Evolutionary conservation across 345 rosid species (phyloP).

Genomic region (Salix caprea): DNA sequence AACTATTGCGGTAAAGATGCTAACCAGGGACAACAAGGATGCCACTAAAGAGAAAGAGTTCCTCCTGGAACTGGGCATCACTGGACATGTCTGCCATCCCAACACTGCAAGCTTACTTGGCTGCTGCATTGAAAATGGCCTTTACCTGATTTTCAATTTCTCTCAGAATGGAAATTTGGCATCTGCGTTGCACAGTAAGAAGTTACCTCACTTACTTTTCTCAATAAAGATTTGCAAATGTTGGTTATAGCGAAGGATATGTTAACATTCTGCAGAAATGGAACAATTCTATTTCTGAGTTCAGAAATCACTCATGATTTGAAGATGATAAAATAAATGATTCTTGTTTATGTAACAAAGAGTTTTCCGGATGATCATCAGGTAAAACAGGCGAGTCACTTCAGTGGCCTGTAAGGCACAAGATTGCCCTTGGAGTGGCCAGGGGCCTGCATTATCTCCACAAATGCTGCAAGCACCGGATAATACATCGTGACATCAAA

Average conservation of each 20-base stretch:
- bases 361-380: slow-evolving; percentile 10
- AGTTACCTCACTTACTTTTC: background rate
- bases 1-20: slow-evolving; percentile 74
- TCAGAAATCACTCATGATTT: background rate
- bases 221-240: background rate
- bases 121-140: slow-evolving; percentile 83
- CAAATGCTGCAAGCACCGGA: slow-evolving; percentile 75
- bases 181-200: slow-evolving; percentile 71
- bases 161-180: slow-evolving; percentile 76
- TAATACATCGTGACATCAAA: slow-evolving; percentile 92
- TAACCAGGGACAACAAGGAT: slow-evolving; percentile 71
- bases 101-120: slow-evolving; percentile 78
- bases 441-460: slow-evolving; percentile 89
- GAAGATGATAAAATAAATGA: background rate
- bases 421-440: slow-evolving; percentile 72
- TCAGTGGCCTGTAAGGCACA: slow-evolving; percentile 69
- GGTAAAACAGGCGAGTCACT: slow-evolving; percentile 38
- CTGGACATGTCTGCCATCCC: slow-evolving; percentile 80
- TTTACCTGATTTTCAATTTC: slow-evolving; percentile 70
- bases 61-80: slow-evolving; percentile 73
- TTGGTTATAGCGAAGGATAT: background rate
- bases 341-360: background rate
- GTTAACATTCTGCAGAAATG: background rate
- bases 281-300: background rate
- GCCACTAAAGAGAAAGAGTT: slow-evolving; percentile 78